Evolutionary conservation across 1,284 basidiomycete genomes (phyloP).

Genomic region (Chalciporus piperatoides): DNA sequence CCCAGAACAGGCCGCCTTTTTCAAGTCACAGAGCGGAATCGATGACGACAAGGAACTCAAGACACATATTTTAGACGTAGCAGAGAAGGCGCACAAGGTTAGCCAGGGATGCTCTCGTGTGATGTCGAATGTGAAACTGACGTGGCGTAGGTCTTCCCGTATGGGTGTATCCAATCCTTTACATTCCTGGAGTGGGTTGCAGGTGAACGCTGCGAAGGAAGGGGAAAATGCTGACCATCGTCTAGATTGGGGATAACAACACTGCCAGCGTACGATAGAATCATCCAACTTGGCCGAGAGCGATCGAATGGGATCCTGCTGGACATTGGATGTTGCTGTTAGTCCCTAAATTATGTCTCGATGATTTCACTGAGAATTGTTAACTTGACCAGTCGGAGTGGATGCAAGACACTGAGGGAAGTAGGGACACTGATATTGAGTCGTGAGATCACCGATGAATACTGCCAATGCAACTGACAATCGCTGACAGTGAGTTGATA

Average conservation of each 20-base stretch:
- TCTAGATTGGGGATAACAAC: constrained; percentile 1
- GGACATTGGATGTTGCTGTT: constrained; percentile 29
- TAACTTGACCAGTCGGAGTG: constrained; percentile 20
- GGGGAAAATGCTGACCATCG: neutral
- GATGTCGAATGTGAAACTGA: neutral
- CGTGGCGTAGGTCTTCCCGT: constrained; percentile 9
- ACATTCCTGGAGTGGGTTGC: constrained; percentile 11
- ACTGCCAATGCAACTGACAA: too few relatives aligned
- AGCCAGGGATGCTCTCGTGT: neutral
- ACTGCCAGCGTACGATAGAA: constrained; percentile 4
- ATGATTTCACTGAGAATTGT: neutral
- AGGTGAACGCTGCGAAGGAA: neutral
- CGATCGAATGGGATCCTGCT: constrained; percentile 14
- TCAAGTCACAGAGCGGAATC: constrained; percentile 15
- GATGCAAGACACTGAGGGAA: too few relatives aligned
- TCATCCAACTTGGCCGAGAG: constrained; percentile 12
- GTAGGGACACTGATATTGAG: too few relatives aligned
- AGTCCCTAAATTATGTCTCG: neutral
- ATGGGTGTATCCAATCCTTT: constrained; percentile 12
- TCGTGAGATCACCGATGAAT: too few relatives aligned
- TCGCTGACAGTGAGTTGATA: too few relatives aligned
- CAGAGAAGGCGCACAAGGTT: constrained; percentile 16
- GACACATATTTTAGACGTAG: constrained; percentile 12
- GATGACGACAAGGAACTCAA: constrained; percentile 10
- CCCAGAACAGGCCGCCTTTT: constrained; percentile 8